Percentiles rank a stretch among this genome's conserved stretches.
Evolutionary conservation across 2,329 filamentous ascomycete genomes (phyloP).

Genomic region (Nothopassalora personata): DNA sequence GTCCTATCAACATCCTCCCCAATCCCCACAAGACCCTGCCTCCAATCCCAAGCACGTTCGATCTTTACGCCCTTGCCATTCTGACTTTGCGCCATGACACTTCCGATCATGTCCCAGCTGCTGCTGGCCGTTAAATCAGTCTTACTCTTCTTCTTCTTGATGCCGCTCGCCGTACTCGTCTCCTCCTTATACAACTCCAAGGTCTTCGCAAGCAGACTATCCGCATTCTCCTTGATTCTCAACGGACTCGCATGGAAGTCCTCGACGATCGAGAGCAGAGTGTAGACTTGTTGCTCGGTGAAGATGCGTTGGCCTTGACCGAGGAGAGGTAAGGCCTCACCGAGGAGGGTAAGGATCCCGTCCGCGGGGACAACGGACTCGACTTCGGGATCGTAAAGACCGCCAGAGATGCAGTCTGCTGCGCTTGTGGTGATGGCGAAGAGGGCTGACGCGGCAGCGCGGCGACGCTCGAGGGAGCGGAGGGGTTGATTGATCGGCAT

Average conservation of each 20-base stretch:
- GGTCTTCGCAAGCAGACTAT: conserved; percentile 24
- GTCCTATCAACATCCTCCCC: conserved; percentile 14
- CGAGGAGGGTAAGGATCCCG: conserved; percentile 74
- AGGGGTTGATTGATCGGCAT: conserved; percentile 37
- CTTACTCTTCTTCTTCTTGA: conserved; percentile 13
- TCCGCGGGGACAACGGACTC: conserved; percentile 85
- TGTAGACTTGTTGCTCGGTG: conserved; percentile 25
- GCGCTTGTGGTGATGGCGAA: conserved; percentile 80
- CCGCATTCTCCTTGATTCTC: conserved; percentile 27
- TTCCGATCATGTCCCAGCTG: conserved; percentile 29
- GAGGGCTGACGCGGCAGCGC: conserved; percentile 67
- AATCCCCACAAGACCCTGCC: conserved; percentile 16
- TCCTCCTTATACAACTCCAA: conserved; percentile 22
- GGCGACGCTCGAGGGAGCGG: conserved; percentile 56
- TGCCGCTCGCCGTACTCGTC: conserved; percentile 8
- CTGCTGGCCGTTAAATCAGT: conserved; percentile 24
- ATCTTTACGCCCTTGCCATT: conserved; percentile 10
- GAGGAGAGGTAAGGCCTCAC: conserved; percentile 75
- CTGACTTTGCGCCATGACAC: conserved; percentile 12
- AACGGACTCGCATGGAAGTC: conserved; percentile 25
- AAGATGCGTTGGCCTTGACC: conserved; percentile 45
- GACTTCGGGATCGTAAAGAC: conserved; percentile 73
- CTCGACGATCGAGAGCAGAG: conserved; percentile 26
- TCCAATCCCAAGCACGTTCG: conserved; percentile 22
- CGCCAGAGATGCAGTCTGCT: conserved; percentile 84